A percentile compares a stretch with the other conserved stretches of the same genome.
Conservation (phyloP, 345 rosid genomes). For the Litchi chinensis region DNA sequence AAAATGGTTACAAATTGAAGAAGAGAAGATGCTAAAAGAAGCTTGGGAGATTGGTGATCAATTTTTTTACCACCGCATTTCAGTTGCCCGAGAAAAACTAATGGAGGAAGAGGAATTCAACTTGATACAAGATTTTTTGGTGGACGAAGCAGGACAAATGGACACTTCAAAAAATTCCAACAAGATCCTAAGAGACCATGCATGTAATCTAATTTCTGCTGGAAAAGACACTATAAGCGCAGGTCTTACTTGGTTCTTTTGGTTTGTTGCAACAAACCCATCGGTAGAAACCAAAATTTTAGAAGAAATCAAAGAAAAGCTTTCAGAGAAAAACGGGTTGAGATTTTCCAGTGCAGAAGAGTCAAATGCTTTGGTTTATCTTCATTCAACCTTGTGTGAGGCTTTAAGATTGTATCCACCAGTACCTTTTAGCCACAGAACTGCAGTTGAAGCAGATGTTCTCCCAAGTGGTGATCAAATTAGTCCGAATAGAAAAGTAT, state of each 20-base stretch:
- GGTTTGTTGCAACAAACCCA: slow-evolving; percentile 42
- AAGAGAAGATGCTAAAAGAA: slow-evolving; percentile 24
- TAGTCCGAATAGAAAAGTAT: neutral
- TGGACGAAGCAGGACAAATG: slow-evolving; percentile 1
- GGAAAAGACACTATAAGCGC: slow-evolving; percentile 46
- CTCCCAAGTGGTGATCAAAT: slow-evolving; percentile 35
- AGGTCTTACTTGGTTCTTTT: slow-evolving; percentile 41
- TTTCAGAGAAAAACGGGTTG: neutral
- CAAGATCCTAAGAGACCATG: slow-evolving; percentile 26
- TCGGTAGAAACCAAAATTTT: slow-evolving; percentile 27
- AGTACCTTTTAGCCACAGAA: slow-evolving; percentile 24
- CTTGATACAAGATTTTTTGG: slow-evolving; percentile 23
- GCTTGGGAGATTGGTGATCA: slow-evolving; percentile 16
- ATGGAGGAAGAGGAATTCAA: slow-evolving; percentile 16
- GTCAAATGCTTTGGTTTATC: slow-evolving; percentile 19
- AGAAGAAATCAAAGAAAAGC: slow-evolving; percentile 27
- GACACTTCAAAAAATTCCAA: neutral
- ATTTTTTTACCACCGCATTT: slow-evolving; percentile 21
- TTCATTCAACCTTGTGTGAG: slow-evolving; percentile 33
- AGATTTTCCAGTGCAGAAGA: neutral
- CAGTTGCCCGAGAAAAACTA: slow-evolving; percentile 3
- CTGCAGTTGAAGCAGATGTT: slow-evolving; percentile 19
- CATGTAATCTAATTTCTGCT: slow-evolving; percentile 36
- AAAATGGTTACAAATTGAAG: slow-evolving; percentile 32
- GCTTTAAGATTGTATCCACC: slow-evolving; percentile 30